Conservation (phyloP, 2,329 filamentous ascomycete genomes). For the Neonectria ditissima region DNA sequence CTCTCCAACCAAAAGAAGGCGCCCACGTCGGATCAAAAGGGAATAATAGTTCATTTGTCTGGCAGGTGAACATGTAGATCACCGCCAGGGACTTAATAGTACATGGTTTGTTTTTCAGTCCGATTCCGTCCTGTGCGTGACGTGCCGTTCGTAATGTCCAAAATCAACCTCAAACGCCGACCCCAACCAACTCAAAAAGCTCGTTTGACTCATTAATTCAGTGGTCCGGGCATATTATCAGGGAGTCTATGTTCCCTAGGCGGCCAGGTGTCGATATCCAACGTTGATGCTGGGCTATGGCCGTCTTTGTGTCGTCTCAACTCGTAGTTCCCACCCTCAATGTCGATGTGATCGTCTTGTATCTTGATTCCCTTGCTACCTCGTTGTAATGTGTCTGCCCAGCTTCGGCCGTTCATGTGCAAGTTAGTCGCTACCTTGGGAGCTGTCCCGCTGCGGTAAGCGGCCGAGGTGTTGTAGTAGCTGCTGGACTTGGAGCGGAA, state of each 20-base stretch:
- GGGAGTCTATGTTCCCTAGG: conserved; percentile 27
- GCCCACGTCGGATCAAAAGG: neutral
- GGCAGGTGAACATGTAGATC: neutral
- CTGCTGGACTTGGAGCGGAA: conserved; percentile 42
- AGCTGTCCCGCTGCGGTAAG: conserved; percentile 33
- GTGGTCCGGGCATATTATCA: conserved; percentile 19
- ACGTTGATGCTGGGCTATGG: conserved; percentile 34
- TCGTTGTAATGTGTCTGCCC: conserved; percentile 38
- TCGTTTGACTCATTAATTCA: conserved; percentile 2
- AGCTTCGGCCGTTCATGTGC: conserved; percentile 31
- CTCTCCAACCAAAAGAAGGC: neutral
- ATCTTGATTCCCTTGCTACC: conserved; percentile 40
- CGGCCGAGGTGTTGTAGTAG: conserved; percentile 40
- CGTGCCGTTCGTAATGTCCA: neutral
- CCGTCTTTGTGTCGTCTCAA: conserved; percentile 33
- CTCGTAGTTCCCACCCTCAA: conserved; percentile 30
- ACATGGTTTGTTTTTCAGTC: neutral
- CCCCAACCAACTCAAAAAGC: conserved; percentile 1
- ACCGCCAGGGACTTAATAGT: conserved; percentile 6
- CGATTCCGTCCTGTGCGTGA: neutral
- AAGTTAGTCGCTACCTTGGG: conserved; percentile 34
- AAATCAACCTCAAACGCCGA: conserved; percentile 10
- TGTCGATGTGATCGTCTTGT: conserved; percentile 40
- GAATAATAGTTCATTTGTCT: conserved; percentile 3
- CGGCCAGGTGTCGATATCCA: conserved; percentile 43